These are phyloP conservation scores for Fusarium clavum DNA, from an alignment of 2,329 filamentous ascomycete genomes.

Conservation along the genomic window DNA sequence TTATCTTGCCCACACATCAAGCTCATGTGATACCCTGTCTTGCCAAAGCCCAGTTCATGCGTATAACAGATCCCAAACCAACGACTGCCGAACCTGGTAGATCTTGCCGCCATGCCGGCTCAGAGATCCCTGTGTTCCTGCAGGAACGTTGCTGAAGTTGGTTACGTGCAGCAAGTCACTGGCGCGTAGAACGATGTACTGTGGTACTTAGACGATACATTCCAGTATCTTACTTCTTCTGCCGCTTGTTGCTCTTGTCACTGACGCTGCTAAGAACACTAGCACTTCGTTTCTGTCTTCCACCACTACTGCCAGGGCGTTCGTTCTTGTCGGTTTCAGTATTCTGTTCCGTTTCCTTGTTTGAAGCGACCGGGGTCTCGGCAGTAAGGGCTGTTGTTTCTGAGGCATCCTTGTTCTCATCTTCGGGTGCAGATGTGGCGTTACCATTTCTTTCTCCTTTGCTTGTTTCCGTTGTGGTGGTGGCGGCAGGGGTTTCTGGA, in stretches of 20 bases:
- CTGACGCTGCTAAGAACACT: slow-evolving; percentile 80
- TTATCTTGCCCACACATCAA: slow-evolving; percentile 9
- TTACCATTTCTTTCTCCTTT: slow-evolving; percentile 27
- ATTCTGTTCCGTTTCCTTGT: slow-evolving; percentile 35
- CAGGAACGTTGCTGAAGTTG: slow-evolving; percentile 25
- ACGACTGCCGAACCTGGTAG: slow-evolving; percentile 31
- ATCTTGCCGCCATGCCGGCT: slow-evolving; percentile 18
- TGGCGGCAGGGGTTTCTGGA: slow-evolving; percentile 24
- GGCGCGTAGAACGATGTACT: slow-evolving; percentile 28
- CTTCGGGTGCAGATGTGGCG: slow-evolving; percentile 20
- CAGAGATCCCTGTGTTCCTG: slow-evolving; percentile 22
- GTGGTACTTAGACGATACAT: slow-evolving; percentile 42
- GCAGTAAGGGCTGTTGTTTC: slow-evolving; percentile 19
- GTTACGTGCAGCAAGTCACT: slow-evolving; percentile 30
- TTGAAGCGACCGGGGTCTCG: slow-evolving; percentile 21
- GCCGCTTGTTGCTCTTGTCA: slow-evolving; percentile 70
- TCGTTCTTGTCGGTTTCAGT: slow-evolving; percentile 46
- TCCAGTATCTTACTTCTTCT: slow-evolving; percentile 59
- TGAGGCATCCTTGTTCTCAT: slow-evolving; percentile 35
- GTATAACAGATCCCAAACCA: slow-evolving; percentile 27
- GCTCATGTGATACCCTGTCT: slow-evolving; percentile 16
- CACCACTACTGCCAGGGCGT: slow-evolving; percentile 55
- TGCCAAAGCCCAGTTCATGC: slow-evolving; percentile 7
- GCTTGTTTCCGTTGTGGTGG: slow-evolving; percentile 1
- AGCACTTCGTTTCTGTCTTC: slow-evolving; percentile 79